Evolutionary conservation across 108 stramenopile species (phyloP), one percentile per base, ranked within the genome.

Genomic region (Heterococcus sp.): DNA sequence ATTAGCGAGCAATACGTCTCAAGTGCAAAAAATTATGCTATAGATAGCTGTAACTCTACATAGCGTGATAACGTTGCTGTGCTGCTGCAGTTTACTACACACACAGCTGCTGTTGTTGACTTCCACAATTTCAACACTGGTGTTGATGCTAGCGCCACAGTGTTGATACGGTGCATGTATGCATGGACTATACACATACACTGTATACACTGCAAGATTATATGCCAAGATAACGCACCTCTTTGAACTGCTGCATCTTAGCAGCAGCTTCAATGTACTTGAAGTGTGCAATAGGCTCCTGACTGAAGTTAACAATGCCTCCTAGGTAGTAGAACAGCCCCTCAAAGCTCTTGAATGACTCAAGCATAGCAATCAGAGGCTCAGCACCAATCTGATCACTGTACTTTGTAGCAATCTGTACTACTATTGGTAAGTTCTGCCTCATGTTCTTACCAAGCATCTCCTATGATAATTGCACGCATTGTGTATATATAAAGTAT

Each of bases 271-370:
- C 85, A 58, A 88, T 88, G 90, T 99, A 99, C 87, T 97, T 97
- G 93, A 97, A 96, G 85, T 99, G 99, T 36, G 98, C 99, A 72
- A 91, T 86, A 0, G 97, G 92, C 83, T 96, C 94, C 84, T 99
- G 95, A 32, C 88, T 96, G 94, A 76, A 98, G 88, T 97, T 97
- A 4, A 99, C 96, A 81, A 97, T 91, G 30, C 94, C 89, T 21
- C 95, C 96, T 40, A 97, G 92, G 89, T 92, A 99, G 89, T 97
- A 99, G 76, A 79, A 85, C 31, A 85, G 76, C 26, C 78, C 85
- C 74, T 99, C 97, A 37, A 89, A 95, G 32, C 93, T 93, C 89
- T 97, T 97, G 89, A 91, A 92, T 33, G 90, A 87, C 87, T 98
- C 99, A 84, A 99, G 97, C 28, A 99, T 90, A 72, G 93, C 89